These are phyloP conservation scores for Hypoxylon sp. DNA, from an alignment of 2,329 filamentous ascomycete species.

Conservation along the genomic window DNA sequence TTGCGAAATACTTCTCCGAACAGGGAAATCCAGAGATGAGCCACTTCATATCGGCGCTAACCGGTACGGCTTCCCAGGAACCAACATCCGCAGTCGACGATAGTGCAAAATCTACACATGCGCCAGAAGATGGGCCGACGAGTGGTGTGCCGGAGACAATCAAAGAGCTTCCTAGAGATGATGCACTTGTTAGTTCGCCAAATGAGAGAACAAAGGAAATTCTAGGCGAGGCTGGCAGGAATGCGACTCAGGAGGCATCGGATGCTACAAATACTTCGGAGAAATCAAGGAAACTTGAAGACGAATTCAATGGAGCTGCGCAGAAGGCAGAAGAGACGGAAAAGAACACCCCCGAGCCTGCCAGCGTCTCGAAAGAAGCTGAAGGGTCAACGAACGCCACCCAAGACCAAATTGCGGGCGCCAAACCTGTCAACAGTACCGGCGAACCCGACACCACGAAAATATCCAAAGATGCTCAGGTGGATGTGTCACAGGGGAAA, in stretches of 20 bases:
- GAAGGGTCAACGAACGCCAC: slow-evolving; percentile 31
- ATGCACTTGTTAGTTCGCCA: slow-evolving; percentile 34
- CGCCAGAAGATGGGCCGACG: slow-evolving; percentile 1
- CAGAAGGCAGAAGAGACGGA: neutral
- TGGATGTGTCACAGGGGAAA: slow-evolving; percentile 19
- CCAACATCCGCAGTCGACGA: slow-evolving; percentile 21
- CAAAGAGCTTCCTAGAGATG: slow-evolving; percentile 41
- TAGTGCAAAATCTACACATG: slow-evolving; percentile 15
- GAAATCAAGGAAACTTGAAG: neutral
- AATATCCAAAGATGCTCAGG: slow-evolving; percentile 39
- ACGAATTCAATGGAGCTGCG: neutral
- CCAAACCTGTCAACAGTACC: slow-evolving; percentile 28
- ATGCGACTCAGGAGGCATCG: slow-evolving; percentile 4
- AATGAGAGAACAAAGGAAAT: slow-evolving; percentile 32
- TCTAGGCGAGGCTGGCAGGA: slow-evolving; percentile 3
- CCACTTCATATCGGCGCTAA: slow-evolving; percentile 45
- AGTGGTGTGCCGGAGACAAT: slow-evolving; percentile 7
- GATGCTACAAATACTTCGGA: neutral
- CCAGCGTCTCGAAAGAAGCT: slow-evolving; percentile 41
- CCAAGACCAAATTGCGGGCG: slow-evolving; percentile 9
- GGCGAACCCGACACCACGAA: slow-evolving; percentile 41
- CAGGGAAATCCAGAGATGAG: slow-evolving; percentile 49
- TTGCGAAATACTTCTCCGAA: slow-evolving; percentile 48
- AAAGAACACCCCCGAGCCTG: slow-evolving; percentile 18
- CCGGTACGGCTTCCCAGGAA: slow-evolving; percentile 27